Conservation (phyloP, 306 rosid genomes). For the Pterocarpus santalinus region DNA sequence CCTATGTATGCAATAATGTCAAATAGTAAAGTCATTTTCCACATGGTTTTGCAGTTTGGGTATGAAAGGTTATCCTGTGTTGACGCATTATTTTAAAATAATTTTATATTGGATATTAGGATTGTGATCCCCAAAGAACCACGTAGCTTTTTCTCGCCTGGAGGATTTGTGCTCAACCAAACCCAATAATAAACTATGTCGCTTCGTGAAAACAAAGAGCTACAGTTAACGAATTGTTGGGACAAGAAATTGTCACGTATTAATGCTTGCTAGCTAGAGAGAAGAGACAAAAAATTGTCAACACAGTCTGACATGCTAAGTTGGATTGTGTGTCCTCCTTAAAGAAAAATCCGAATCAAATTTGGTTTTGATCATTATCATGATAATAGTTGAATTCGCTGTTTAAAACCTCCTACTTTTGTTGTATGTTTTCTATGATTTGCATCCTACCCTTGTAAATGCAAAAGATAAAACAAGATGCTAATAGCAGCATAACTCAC, state of each 20-base stretch:
- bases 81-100: not conserved
- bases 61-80: not conserved
- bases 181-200: too few relatives aligned
- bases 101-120: too few relatives aligned
- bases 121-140: too few relatives aligned
- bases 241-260: not conserved
- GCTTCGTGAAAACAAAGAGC: not conserved
- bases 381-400: not conserved
- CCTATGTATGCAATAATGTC: not conserved
- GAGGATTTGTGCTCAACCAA: too few relatives aligned
- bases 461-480: not conserved
- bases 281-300: conserved; percentile 29
- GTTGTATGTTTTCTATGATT: conserved; percentile 3
- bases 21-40: not conserved
- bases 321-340: conserved; percentile 5
- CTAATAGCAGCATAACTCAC: not conserved
- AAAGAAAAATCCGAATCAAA: conserved; percentile 12
- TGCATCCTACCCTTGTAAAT: not conserved
- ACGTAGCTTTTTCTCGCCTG: too few relatives aligned
- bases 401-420: not conserved
- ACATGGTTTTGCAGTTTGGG: not conserved
- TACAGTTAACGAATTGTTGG: not conserved
- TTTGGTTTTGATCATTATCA: not conserved
- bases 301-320: not conserved
- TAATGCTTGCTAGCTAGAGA: conserved; percentile 29